A percentile compares a stretch with the other conserved stretches of the same genome.
Evolutionary conservation across 2,329 filamentous ascomycete species (phyloP).

Genomic region (Magnaporthiopsis poae): DNA sequence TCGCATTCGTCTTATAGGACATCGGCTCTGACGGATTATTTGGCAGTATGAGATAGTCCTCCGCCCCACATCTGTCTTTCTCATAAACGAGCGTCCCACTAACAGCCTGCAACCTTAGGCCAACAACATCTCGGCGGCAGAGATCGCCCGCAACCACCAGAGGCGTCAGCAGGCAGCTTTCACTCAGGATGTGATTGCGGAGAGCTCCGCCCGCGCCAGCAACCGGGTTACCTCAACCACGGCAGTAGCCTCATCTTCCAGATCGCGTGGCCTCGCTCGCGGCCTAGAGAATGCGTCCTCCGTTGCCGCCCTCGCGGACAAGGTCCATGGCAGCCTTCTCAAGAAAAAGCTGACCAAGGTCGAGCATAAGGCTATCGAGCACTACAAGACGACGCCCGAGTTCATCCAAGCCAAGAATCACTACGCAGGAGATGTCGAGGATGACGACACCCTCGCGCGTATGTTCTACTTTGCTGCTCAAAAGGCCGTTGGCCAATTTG

Average conservation of each 20-base stretch:
- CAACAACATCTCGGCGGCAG: conserved; percentile 59
- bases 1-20: conserved; percentile 21
- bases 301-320: conserved; percentile 11
- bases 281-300: conserved; percentile 8
- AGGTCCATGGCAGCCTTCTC: conserved; percentile 16
- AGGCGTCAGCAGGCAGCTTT: conserved; percentile 19
- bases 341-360: conserved; percentile 42
- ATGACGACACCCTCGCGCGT: conserved; percentile 40
- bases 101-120: conserved; percentile 32
- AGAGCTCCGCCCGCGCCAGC: not conserved
- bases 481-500: conserved; percentile 65
- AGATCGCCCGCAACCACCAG: conserved; percentile 31
- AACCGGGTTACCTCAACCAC: conserved; percentile 13
- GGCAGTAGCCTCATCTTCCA: conserved; percentile 7
- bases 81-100: not conserved
- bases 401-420: conserved; percentile 43
- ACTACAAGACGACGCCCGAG: conserved; percentile 36
- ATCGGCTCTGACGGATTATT: conserved; percentile 44
- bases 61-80: not conserved
- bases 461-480: conserved; percentile 38
- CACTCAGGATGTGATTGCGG: conserved; percentile 1
- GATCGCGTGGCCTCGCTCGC: conserved; percentile 1
- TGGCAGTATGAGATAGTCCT: conserved; percentile 29
- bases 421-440: conserved; percentile 28
- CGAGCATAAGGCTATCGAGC: conserved; percentile 42